Evolutionary conservation across 352 stramenopile genomes (phyloP).

Genomic region (Phytopythium chamaehyphon): DNA sequence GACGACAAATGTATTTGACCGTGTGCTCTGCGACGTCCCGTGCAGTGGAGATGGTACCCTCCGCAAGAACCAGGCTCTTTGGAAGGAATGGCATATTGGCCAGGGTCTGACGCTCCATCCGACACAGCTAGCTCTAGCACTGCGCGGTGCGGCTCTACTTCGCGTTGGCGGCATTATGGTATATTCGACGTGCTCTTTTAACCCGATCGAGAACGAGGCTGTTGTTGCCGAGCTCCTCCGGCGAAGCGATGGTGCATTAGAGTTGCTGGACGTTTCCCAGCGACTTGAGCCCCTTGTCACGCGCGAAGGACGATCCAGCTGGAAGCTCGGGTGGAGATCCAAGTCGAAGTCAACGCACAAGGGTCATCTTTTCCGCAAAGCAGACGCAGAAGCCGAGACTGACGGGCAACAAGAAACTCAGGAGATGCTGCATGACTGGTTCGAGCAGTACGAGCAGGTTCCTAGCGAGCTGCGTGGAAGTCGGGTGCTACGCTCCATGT

Average conservation of each 20-base stretch:
- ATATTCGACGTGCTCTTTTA: slow-evolving; percentile 97
- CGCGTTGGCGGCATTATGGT: slow-evolving; percentile 91
- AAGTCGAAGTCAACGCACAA: slow-evolving; percentile 87
- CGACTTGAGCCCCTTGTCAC: slow-evolving; percentile 53
- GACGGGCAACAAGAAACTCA: background rate
- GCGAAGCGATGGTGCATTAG: slow-evolving; percentile 75
- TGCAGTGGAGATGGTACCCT: slow-evolving; percentile 98
- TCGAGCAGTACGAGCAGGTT: slow-evolving; percentile 53
- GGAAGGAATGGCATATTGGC: slow-evolving; percentile 92
- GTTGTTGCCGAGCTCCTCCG: slow-evolving; percentile 95
- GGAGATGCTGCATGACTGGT: slow-evolving; percentile 72
- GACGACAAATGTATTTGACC: slow-evolving; percentile 93
- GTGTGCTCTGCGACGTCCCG: slow-evolving; percentile 97
- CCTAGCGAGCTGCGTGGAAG: slow-evolving; percentile 58
- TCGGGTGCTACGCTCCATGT: slow-evolving; percentile 80
- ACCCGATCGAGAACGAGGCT: slow-evolving; percentile 98
- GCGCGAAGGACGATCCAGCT: slow-evolving; percentile 49
- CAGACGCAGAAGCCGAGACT: slow-evolving; percentile 6
- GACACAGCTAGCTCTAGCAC: slow-evolving; percentile 92
- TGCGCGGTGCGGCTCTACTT: slow-evolving; percentile 88
- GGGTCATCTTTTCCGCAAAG: slow-evolving; percentile 58
- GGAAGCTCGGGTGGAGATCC: slow-evolving; percentile 81
- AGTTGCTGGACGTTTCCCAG: slow-evolving; percentile 84
- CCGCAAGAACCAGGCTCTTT: slow-evolving; percentile 95
- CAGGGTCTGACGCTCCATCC: slow-evolving; percentile 91